These are phyloP conservation scores for Seiridium cupressi DNA, from an alignment of 2,329 filamentous ascomycete genomes.

Conservation along the genomic window DNA sequence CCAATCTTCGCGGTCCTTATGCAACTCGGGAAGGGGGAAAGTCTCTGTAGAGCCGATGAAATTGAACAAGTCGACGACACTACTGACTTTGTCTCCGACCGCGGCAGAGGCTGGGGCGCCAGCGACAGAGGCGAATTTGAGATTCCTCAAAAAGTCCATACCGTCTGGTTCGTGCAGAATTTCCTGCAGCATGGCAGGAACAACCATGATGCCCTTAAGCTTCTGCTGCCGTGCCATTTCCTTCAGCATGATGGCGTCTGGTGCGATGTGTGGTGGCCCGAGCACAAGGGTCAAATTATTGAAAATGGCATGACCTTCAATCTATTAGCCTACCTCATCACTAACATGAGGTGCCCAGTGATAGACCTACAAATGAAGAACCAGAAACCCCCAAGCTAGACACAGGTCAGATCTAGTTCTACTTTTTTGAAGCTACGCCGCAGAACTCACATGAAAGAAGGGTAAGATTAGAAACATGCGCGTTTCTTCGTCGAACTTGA, in stretches of 20 bases:
- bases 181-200: constrained; percentile 15
- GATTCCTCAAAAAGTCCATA: constrained; percentile 12
- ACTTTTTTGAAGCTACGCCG: too few relatives aligned
- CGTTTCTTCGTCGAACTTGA: constrained; percentile 7
- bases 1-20: constrained; percentile 23
- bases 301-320: constrained; percentile 15
- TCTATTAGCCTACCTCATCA: neutral
- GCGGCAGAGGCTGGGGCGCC: constrained; percentile 14
- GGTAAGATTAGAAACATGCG: constrained; percentile 12
- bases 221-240: constrained; percentile 13
- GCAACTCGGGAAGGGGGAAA: constrained; percentile 16
- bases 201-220: constrained; percentile 13
- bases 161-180: constrained; percentile 15
- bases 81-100: constrained; percentile 10
- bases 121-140: constrained; percentile 15
- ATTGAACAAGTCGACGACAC: constrained; percentile 12
- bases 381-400: constrained; percentile 3
- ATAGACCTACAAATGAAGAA: constrained; percentile 7
- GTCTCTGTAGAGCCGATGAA: constrained; percentile 23
- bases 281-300: constrained; percentile 14
- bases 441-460: constrained; percentile 13
- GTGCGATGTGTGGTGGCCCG: constrained; percentile 16
- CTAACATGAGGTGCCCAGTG: neutral
- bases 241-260: constrained; percentile 15
- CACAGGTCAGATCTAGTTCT: too few relatives aligned